Conservation (phyloP, 768 basidiomycete genomes). For the Leccinum imitatum region DNA sequence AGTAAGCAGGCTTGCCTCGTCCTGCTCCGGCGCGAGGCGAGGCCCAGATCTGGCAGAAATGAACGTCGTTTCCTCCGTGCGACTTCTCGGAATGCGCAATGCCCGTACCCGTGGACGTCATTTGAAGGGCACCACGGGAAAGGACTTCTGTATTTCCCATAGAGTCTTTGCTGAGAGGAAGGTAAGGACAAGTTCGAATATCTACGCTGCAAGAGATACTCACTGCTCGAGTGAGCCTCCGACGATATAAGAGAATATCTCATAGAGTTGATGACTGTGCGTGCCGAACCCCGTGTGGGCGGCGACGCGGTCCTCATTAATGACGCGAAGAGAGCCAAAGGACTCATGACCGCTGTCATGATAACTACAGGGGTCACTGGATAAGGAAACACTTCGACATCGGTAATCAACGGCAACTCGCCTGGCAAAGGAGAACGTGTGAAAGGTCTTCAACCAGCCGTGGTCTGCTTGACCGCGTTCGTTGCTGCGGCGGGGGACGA, state of each 20-base stretch:
- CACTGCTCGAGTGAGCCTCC: slow-evolving; percentile 80
- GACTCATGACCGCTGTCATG: slow-evolving; percentile 53
- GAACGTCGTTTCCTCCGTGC: slow-evolving; percentile 45
- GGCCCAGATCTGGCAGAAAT: slow-evolving; percentile 76
- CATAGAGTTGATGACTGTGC: slow-evolving; percentile 80
- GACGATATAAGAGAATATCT: slow-evolving; percentile 90
- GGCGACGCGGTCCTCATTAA: slow-evolving; percentile 91
- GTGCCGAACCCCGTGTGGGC: slow-evolving; percentile 80
- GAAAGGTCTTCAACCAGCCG: slow-evolving; percentile 85
- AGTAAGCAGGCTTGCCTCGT: slow-evolving; percentile 65
- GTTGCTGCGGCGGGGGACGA: slow-evolving; percentile 55
- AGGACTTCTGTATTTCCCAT: slow-evolving; percentile 91
- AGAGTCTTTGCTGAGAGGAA: slow-evolving; percentile 67
- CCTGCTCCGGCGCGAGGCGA: slow-evolving; percentile 39
- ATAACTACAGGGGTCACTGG: slow-evolving; percentile 44
- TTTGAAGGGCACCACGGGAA: slow-evolving; percentile 84
- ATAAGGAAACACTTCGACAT: not conserved
- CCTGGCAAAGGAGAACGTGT: slow-evolving; percentile 78
- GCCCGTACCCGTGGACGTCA: slow-evolving; percentile 90
- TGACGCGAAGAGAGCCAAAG: slow-evolving; percentile 79
- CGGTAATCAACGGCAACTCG: slow-evolving; percentile 35
- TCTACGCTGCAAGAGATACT: slow-evolving; percentile 21
- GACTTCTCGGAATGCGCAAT: slow-evolving; percentile 79
- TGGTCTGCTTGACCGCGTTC: slow-evolving; percentile 76
- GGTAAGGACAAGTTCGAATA: not conserved